phyloP scores from a whole-genome alignment of 2,329 filamentous ascomycete species.

The Aspergillus sp. region DNA sequence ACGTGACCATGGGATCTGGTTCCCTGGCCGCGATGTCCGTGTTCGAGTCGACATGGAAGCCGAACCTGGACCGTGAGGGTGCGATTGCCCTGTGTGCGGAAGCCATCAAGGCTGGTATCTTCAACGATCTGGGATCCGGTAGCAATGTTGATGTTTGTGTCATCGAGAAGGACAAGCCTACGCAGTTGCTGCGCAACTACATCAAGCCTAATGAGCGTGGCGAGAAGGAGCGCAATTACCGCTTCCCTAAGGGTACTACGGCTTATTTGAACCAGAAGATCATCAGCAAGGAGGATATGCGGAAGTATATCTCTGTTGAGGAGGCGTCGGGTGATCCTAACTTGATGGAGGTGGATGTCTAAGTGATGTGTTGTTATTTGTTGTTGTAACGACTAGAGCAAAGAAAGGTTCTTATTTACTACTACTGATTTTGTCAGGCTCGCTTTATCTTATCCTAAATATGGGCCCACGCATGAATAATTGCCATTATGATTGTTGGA shows the following conservation, averaged over 20 bases:
- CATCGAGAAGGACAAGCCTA: conserved; percentile 94
- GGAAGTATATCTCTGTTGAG: conserved; percentile 89
- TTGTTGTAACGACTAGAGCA: not conserved
- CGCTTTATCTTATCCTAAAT: conserved; percentile 15
- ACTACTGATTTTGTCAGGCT: conserved; percentile 2
- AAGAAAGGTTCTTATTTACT: too few relatives aligned
- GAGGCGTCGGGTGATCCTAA: conserved; percentile 74
- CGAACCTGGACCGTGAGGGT: conserved; percentile 71
- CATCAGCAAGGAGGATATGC: conserved; percentile 89
- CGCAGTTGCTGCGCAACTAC: conserved; percentile 81
- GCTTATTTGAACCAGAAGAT: conserved; percentile 95
- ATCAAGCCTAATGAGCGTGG: conserved; percentile 89
- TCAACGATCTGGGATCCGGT: conserved; percentile 95
- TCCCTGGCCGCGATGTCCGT: conserved; percentile 96
- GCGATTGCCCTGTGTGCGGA: conserved; percentile 82
- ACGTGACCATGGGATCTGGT: conserved; percentile 98
- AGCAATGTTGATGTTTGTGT: conserved; percentile 97
- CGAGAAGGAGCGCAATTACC: conserved; percentile 90
- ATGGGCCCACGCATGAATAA: conserved; percentile 13
- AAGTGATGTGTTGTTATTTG: not conserved
- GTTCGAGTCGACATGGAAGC: conserved; percentile 95
- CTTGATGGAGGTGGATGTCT: conserved; percentile 63
- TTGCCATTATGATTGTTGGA: conserved; percentile 5
- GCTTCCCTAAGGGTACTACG: conserved; percentile 88
- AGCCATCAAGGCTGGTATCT: conserved; percentile 94